Evolutionary conservation across 129 eudicot genomes (phyloP).

Genomic region (Heracleum sosnowskyi): DNA sequence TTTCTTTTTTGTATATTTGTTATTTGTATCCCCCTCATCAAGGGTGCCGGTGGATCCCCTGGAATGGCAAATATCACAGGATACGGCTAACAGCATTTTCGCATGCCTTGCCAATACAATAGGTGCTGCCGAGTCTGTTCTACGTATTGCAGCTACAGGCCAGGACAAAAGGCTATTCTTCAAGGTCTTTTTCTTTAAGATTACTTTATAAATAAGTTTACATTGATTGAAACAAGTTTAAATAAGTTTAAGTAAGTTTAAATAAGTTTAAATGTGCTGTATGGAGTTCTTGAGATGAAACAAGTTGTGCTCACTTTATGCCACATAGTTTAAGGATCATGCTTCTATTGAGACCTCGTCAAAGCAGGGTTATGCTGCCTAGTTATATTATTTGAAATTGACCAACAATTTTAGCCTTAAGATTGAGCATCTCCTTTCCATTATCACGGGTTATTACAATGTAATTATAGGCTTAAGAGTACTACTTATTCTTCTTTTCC

Average conservation of each 20-base stretch:
- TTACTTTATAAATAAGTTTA: neutral
- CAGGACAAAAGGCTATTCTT: constrained; percentile 88
- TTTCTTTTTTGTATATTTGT: neutral
- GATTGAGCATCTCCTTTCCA: neutral
- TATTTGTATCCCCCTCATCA: neutral
- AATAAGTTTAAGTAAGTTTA: no score
- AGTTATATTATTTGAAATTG: neutral
- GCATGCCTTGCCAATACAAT: constrained; percentile 96
- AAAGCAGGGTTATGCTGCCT: neutral
- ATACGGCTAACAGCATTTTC: constrained; percentile 62
- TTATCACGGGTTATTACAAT: neutral
- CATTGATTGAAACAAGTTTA: neutral
- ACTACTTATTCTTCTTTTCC: neutral
- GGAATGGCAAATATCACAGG: constrained; percentile 98
- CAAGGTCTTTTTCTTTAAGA: constrained; percentile 37
- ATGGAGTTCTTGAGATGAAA: neutral
- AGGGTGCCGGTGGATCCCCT: constrained; percentile 95
- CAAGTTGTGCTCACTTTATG: neutral
- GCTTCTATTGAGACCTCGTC: neutral
- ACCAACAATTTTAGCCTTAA: neutral
- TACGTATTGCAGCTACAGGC: constrained; percentile 93
- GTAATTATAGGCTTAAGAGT: neutral
- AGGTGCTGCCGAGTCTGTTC: constrained; percentile 98
- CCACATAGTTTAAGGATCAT: neutral
- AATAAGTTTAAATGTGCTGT: no score